phyloP scores from a whole-genome alignment of 2,329 filamentous ascomycete genomes.

The Cordyceps pruinosa region DNA sequence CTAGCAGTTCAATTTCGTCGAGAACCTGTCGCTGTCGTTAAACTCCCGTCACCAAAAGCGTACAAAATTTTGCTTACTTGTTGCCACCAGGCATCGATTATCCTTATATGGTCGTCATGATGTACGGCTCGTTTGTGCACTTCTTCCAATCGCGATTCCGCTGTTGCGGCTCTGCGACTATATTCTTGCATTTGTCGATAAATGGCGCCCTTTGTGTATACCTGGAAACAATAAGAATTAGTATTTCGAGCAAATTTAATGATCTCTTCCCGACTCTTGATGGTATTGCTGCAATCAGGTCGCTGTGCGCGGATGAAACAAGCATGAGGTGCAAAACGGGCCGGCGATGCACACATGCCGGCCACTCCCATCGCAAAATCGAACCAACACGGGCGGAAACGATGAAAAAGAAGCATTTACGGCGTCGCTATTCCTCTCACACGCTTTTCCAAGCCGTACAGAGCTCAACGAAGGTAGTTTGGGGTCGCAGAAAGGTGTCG shows the following conservation, averaged over 20 bases:
- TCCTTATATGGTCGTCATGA: slow-evolving; percentile 87
- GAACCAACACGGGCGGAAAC: neutral
- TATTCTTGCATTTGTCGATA: slow-evolving; percentile 97
- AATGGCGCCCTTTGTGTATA: slow-evolving; percentile 76
- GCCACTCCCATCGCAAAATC: neutral
- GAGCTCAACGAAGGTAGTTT: neutral
- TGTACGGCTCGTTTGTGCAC: slow-evolving; percentile 69
- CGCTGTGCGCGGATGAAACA: neutral
- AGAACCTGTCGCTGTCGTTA: slow-evolving; percentile 40
- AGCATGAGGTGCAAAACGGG: neutral
- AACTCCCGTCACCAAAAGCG: neutral
- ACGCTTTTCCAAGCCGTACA: neutral
- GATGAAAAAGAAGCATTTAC: neutral
- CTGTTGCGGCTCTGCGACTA: slow-evolving; percentile 77
- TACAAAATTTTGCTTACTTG: slow-evolving; percentile 55
- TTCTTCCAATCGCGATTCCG: slow-evolving; percentile 76
- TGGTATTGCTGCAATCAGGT: neutral
- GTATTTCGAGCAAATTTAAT: neutral
- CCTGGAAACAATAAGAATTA: slow-evolving; percentile 24
- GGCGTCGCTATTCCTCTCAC: neutral
- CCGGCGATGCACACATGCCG: neutral
- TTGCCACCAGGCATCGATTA: slow-evolving; percentile 88
- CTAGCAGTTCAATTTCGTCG: slow-evolving; percentile 57
- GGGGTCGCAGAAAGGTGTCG: slow-evolving; percentile 20
- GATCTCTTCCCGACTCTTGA: neutral